Percentiles rank a stretch among this genome's conserved stretches.
Conservation (phyloP, 1,284 basidiomycete genomes). For the Leccinum solheimii region DNA sequence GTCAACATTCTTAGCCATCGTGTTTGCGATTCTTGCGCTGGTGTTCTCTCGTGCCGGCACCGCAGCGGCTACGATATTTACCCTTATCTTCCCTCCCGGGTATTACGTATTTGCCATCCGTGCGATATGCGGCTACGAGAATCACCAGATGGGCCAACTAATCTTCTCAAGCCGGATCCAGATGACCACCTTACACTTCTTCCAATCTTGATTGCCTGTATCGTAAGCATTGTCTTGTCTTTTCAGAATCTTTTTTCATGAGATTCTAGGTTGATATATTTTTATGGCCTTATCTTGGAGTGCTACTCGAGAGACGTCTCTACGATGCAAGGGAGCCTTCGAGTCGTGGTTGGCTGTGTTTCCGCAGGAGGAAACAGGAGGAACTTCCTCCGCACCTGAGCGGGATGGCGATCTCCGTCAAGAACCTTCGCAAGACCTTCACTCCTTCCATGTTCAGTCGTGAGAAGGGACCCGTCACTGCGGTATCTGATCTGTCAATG, state of each 20-base stretch:
- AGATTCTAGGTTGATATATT: slow-evolving; percentile 59
- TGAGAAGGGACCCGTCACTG: slow-evolving; percentile 49
- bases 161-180: slow-evolving; percentile 57
- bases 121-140: slow-evolving; percentile 67
- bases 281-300: slow-evolving; percentile 67
- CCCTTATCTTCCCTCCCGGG: slow-evolving; percentile 71
- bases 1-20: slow-evolving; percentile 63
- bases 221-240: slow-evolving; percentile 44
- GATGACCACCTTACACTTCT: slow-evolving; percentile 57
- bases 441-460: slow-evolving; percentile 42
- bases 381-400: slow-evolving; percentile 36
- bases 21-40: slow-evolving; percentile 70
- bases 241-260: background rate
- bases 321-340: slow-evolving; percentile 59
- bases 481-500: slow-evolving; percentile 63
- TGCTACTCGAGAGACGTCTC: slow-evolving; percentile 56
- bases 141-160: slow-evolving; percentile 51
- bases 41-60: slow-evolving; percentile 49
- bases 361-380: slow-evolving; percentile 19
- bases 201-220: slow-evolving; percentile 60
- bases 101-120: slow-evolving; percentile 75
- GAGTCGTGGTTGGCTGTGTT: slow-evolving; percentile 31
- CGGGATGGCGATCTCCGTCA: slow-evolving; percentile 58
- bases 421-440: slow-evolving; percentile 60
- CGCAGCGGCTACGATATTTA: slow-evolving; percentile 57